Conservation (phyloP, 129 eudicot genomes). For the Flaveria robusta region DNA sequence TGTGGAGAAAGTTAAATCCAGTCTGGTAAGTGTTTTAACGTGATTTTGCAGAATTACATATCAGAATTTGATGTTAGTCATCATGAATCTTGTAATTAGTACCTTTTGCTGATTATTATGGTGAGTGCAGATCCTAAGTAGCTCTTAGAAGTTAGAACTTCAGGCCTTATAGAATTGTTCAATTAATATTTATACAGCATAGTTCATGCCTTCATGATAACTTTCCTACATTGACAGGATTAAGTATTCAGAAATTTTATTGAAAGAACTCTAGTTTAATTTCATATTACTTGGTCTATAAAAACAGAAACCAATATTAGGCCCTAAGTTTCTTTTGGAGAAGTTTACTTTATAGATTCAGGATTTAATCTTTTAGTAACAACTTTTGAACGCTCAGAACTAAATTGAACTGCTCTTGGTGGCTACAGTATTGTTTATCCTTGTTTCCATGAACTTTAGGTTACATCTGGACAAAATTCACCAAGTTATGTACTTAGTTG, state of each 20-base stretch:
- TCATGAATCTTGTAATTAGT: not conserved
- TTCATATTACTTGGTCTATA: not conserved
- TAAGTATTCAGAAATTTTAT: not conserved
- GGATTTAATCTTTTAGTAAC: not conserved
- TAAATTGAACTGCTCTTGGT: not conserved
- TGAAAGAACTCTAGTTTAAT: not conserved
- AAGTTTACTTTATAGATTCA: not conserved
- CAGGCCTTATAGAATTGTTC: not conserved
- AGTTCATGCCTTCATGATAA: not conserved
- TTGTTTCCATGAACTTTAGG: not conserved
- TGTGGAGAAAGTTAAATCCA: conserved; percentile 70
- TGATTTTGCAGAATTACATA: not conserved
- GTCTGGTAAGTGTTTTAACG: conserved; percentile 44
- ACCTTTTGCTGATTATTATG: not conserved
- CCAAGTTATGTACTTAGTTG: not conserved
- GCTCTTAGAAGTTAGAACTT: not conserved
- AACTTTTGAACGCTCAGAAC: not conserved
- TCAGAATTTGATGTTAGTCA: not conserved
- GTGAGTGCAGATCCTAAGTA: not conserved
- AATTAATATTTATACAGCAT: not conserved
- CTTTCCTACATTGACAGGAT: not conserved
- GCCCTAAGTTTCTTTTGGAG: not conserved
- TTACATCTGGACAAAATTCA: not conserved
- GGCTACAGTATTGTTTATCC: not conserved
- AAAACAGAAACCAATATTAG: not conserved